Conservation (phyloP, 2,329 filamentous ascomycete species). For the Penicillium sp. region DNA sequence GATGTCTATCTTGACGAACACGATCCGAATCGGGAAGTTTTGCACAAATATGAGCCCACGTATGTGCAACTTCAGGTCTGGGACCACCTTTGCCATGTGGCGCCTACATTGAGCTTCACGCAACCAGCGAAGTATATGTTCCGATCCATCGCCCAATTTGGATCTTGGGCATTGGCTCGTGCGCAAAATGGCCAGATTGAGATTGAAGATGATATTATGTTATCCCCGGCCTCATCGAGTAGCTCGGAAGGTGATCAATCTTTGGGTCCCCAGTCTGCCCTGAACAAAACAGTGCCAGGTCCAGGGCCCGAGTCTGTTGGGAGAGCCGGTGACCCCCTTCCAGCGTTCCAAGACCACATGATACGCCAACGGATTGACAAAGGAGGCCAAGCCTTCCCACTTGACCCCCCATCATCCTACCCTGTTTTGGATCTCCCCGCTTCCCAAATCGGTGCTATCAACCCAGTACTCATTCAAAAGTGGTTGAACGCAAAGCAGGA, state of each 20-base stretch:
- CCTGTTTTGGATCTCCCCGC: slow-evolving; percentile 65
- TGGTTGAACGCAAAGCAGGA: slow-evolving; percentile 76
- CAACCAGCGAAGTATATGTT: slow-evolving; percentile 97
- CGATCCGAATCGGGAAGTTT: slow-evolving; percentile 54
- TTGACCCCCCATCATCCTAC: slow-evolving; percentile 66
- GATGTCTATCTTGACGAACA: slow-evolving; percentile 64
- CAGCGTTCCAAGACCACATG: slow-evolving; percentile 81
- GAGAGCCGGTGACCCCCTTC: slow-evolving; percentile 82
- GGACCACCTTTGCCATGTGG: slow-evolving; percentile 93
- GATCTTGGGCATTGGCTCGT: slow-evolving; percentile 83
- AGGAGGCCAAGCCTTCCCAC: slow-evolving; percentile 70
- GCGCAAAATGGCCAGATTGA: slow-evolving; percentile 80
- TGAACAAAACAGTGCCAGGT: slow-evolving; percentile 11
- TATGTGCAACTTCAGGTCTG: slow-evolving; percentile 93
- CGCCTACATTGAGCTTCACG: slow-evolving; percentile 91
- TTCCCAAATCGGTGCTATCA: slow-evolving; percentile 74
- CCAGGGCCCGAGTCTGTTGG: slow-evolving; percentile 59
- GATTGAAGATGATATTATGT: slow-evolving; percentile 74
- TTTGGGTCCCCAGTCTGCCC: slow-evolving; percentile 1
- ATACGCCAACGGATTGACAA: slow-evolving; percentile 84
- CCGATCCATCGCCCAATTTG: slow-evolving; percentile 86
- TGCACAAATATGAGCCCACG: slow-evolving; percentile 75
- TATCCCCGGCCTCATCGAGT: slow-evolving; percentile 71
- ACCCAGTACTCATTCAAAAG: slow-evolving; percentile 74
- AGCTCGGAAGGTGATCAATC: slow-evolving; percentile 20